These are phyloP conservation scores for Podospora pseudoanserina DNA, from an alignment of 495 filamentous ascomycete species.

Conservation along the genomic window DNA sequence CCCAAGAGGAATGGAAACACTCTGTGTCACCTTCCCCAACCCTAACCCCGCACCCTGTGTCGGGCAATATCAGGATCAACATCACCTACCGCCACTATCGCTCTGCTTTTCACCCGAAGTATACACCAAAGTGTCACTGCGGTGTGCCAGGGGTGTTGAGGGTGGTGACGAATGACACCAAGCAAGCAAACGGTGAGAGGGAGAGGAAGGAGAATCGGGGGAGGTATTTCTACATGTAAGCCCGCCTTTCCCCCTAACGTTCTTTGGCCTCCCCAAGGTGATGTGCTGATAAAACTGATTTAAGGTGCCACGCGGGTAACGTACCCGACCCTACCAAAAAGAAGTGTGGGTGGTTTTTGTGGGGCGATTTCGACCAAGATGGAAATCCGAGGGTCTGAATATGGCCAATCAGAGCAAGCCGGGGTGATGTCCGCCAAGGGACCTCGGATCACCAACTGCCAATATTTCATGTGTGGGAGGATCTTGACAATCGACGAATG, in stretches of 20 bases:
- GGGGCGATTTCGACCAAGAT: conserved; percentile 86
- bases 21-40: conserved; percentile 67
- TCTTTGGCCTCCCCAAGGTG: too few species aligned
- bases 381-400: conserved; percentile 64
- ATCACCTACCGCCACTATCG: conserved; percentile 91
- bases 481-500: too few species aligned
- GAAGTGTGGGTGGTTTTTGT: conserved; percentile 78
- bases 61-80: conserved; percentile 79
- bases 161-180: conserved; percentile 71
- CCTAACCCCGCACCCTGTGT: conserved; percentile 76
- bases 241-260: too few species aligned
- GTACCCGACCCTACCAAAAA: conserved; percentile 61
- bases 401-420: not conserved
- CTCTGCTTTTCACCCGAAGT: conserved; percentile 65
- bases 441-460: too few species aligned
- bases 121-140: conserved; percentile 63
- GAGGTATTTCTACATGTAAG: conserved; percentile 81
- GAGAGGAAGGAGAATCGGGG: conserved; percentile 54
- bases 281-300: conserved; percentile 30
- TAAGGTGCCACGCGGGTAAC: conserved; percentile 61
- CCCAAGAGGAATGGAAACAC: conserved; percentile 81
- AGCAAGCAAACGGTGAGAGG: not conserved
- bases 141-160: conserved; percentile 67
- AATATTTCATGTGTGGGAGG: too few species aligned
- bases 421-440: not conserved